phyloP scores from a whole-genome alignment of 495 filamentous ascomycete genomes.

The Chaetomidium leptoderma region DNA sequence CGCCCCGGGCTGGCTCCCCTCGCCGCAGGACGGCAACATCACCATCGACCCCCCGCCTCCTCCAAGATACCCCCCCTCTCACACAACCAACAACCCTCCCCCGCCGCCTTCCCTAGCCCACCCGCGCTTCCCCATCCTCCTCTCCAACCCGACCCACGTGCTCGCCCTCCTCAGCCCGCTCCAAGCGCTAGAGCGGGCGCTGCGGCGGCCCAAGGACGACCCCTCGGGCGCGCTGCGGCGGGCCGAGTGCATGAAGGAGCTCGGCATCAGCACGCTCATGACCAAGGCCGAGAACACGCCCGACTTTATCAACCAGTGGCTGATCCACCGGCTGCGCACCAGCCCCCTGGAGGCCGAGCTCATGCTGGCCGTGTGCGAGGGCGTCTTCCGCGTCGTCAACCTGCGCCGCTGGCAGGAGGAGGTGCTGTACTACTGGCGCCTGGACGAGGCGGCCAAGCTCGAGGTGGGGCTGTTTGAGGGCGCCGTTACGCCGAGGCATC shows the following conservation, averaged over 20 bases:
- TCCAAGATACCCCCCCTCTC: neutral
- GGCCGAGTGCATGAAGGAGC: constrained; percentile 33
- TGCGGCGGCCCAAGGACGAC: constrained; percentile 24
- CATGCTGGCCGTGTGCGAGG: constrained; percentile 36
- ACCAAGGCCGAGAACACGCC: constrained; percentile 32
- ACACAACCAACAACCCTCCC: neutral
- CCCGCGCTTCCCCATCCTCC: constrained; percentile 30
- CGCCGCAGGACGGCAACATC: constrained; percentile 24
- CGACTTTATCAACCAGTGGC: constrained; percentile 46
- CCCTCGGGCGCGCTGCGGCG: constrained; percentile 20
- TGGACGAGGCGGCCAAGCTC: constrained; percentile 31
- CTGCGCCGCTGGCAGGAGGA: constrained; percentile 44
- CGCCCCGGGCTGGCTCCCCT: constrained; percentile 7
- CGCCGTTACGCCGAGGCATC: neutral
- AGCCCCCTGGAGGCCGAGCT: constrained; percentile 43
- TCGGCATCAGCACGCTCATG: constrained; percentile 32
- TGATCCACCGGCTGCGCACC: constrained; percentile 44
- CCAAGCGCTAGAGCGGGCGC: constrained; percentile 23
- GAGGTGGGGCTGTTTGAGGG: neutral
- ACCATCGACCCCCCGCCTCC: constrained; percentile 17
- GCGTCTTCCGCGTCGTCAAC: constrained; percentile 35
- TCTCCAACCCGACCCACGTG: constrained; percentile 34
- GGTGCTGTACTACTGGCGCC: constrained; percentile 42
- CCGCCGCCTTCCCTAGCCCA: constrained; percentile 18
- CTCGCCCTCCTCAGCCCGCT: constrained; percentile 23